A percentile compares a stretch with the other conserved stretches of the same genome.
Evolutionary conservation across 768 basidiomycete genomes (phyloP).

Genomic region (Leucocoprinus sp.): DNA sequence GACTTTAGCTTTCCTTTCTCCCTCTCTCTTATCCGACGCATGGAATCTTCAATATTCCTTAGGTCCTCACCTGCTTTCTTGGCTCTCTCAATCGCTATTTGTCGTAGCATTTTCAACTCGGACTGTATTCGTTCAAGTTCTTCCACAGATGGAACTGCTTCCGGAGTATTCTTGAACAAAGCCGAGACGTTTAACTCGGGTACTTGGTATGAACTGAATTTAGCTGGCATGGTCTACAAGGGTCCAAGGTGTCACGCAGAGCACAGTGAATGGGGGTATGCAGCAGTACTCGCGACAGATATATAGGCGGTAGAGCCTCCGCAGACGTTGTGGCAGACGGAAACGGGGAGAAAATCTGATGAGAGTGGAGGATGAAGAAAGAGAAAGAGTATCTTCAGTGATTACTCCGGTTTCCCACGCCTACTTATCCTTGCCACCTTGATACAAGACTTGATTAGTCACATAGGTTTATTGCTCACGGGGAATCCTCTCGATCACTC

Average conservation of each 20-base stretch:
- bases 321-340: constrained; percentile 13
- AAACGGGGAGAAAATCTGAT: constrained; percentile 7
- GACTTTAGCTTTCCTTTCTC: constrained; percentile 66
- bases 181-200: constrained; percentile 47
- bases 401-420: constrained; percentile 13
- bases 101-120: constrained; percentile 50
- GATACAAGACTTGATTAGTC: not conserved
- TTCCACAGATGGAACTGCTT: constrained; percentile 61
- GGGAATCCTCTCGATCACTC: too few relatives aligned
- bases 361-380: constrained; percentile 10
- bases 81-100: constrained; percentile 50
- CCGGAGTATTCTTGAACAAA: constrained; percentile 56
- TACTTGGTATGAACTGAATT: constrained; percentile 40
- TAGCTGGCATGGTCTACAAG: constrained; percentile 48
- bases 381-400: constrained; percentile 8
- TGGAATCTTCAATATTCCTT: constrained; percentile 65
- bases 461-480: too few relatives aligned
- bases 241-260: not conserved
- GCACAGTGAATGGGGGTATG: not conserved
- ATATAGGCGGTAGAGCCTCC: constrained; percentile 8
- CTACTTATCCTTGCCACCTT: constrained; percentile 6
- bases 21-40: constrained; percentile 69
- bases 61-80: constrained; percentile 75
- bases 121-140: constrained; percentile 60
- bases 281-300: not conserved